phyloP scores from a whole-genome alignment of 345 rosid species.

The Populus alba region DNA sequence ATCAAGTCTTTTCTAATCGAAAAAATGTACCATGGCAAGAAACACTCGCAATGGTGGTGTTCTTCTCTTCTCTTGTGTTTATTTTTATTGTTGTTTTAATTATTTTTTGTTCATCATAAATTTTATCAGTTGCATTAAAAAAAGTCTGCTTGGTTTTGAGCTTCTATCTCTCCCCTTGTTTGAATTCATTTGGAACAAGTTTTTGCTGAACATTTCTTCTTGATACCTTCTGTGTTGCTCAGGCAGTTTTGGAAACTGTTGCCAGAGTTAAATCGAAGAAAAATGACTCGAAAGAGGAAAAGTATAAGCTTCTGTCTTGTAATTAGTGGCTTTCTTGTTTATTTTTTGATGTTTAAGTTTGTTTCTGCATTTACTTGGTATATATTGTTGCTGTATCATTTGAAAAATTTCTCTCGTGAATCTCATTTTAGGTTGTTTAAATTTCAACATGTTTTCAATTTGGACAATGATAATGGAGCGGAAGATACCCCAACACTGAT shows the following conservation, averaged over 20 bases:
- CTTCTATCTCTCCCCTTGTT: not conserved
- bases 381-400: not conserved
- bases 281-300: slow-evolving; percentile 85
- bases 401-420: slow-evolving; percentile 9
- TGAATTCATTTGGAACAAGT: not conserved
- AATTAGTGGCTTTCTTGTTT: not conserved
- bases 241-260: slow-evolving; percentile 95
- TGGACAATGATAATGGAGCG: slow-evolving; percentile 79
- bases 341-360: not conserved
- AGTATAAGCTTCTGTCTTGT: slow-evolving; percentile 48
- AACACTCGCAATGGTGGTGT: not conserved
- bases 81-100: too few relatives aligned
- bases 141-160: not conserved
- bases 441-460: slow-evolving; percentile 72
- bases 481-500: slow-evolving; percentile 91
- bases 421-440: slow-evolving; percentile 63
- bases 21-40: not conserved
- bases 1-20: not conserved
- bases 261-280: slow-evolving; percentile 81
- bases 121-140: not conserved
- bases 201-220: slow-evolving; percentile 5
- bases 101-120: not conserved
- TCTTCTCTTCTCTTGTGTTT: not conserved
- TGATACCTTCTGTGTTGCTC: slow-evolving; percentile 13
- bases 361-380: not conserved